Evolutionary conservation across 2,329 filamentous ascomycete species (phyloP), one percentile per base, ranked within the genome.

Genomic region (Diaporthe ampelina): DNA sequence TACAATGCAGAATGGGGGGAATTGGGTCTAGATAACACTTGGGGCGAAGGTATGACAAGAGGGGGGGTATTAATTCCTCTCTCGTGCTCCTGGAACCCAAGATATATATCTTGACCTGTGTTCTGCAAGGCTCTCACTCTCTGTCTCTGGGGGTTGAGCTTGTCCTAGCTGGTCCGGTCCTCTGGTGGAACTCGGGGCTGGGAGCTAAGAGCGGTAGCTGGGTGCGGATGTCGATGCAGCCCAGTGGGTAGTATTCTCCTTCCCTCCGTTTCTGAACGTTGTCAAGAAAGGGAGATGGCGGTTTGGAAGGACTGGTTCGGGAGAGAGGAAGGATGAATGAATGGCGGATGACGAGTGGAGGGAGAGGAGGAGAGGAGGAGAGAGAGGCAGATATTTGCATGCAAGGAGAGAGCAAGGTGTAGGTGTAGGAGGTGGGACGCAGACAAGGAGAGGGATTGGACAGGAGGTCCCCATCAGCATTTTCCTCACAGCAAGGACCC

Each of bases 401-500:
- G 83, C 83, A 86, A 84, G 83, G 85, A 84, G 85, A 82, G 85
- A 85, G 86, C 86, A 87, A 86, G 87, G 88, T 89, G 86, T 87
- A 74, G 72, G 74, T 74, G 74, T 72, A 76, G 72, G 74, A 76
- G 74, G 74, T 74, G 72, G 74, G 74, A 76, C 74, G 74, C 32
- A 69, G 63, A 61, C 61, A 37, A 52, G 72, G 67, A 68, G 74
- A 76, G 74, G 74, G 74, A 76, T 76, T 76, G 69, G 70, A 65
- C 68, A 72, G 57, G 70, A 54, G 50, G 70, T 37, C 50, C 70
- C 57, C 58, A 72, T 59, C 70, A 63, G 57, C 70, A 72, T 72
- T 72, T 72, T 72, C 63, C 63, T 72, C 70, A 48, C 57, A 61
- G 59, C 70, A 63, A 61, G 70, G 70, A 72, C 63, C 63, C 63